Conservation (phyloP, 192 early-diverging fungal genomes). For the Backusella luteola region DNA sequence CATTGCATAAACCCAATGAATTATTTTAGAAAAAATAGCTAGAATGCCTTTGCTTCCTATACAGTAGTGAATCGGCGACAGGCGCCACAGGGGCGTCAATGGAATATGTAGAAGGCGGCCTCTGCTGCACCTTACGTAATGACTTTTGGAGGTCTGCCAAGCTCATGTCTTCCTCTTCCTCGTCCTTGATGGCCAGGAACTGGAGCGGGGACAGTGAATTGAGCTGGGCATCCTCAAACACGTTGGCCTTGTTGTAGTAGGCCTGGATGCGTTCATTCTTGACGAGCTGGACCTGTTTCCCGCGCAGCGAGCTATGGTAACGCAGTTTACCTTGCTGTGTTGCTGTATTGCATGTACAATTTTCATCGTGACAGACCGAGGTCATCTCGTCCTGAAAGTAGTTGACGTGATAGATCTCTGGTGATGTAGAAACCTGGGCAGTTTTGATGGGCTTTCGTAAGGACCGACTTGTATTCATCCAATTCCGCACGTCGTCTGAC, state of each 20-base stretch:
- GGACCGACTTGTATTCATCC: slow-evolving; percentile 18
- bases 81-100: slow-evolving; percentile 1
- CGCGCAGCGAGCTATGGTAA: neutral
- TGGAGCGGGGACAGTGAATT: neutral
- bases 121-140: neutral
- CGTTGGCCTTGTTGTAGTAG: neutral
- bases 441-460: neutral
- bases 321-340: neutral
- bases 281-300: neutral
- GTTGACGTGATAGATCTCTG: slow-evolving; percentile 8
- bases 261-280: neutral
- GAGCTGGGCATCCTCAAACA: neutral
- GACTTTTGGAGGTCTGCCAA: slow-evolving; percentile 17
- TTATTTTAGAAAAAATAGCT: neutral
- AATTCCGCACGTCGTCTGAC: slow-evolving; percentile 24
- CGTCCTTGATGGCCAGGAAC: neutral
- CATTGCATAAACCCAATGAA: neutral
- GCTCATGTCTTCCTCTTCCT: slow-evolving; percentile 18
- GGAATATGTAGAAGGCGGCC: neutral
- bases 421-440: neutral
- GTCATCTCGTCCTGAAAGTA: slow-evolving; percentile 21
- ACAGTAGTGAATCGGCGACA: neutral
- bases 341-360: neutral
- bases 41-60: neutral
- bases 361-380: neutral